phyloP scores from a whole-genome alignment of 2,329 filamentous ascomycete genomes.

The Fulvia fulva region DNA sequence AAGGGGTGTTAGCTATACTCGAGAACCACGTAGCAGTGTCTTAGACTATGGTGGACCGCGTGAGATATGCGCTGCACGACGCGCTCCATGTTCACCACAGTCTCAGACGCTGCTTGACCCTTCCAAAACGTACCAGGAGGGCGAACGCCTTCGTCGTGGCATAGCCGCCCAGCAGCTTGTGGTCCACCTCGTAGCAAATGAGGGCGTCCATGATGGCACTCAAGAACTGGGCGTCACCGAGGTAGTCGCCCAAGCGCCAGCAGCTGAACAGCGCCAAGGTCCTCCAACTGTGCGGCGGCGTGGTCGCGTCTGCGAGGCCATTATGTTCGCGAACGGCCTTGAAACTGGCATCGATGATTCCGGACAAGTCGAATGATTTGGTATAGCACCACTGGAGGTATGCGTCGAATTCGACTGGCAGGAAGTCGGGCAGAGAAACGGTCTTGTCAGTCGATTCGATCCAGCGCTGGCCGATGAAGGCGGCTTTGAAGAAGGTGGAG shows the following conservation, averaged over 20 bases:
- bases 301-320: too few species aligned
- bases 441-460: not conserved
- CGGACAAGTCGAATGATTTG: not conserved
- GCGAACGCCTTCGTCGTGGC: too few species aligned
- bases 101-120: not conserved
- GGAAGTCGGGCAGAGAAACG: conserved; percentile 7
- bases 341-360: not conserved
- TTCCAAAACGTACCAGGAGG: not conserved
- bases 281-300: too few species aligned
- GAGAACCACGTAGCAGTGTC: too few species aligned
- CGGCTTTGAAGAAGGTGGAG: conserved; percentile 17
- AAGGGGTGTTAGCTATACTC: too few species aligned
- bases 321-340: too few species aligned
- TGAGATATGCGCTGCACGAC: too few species aligned
- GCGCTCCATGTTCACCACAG: too few species aligned
- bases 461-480: conserved; percentile 8
- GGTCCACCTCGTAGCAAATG: too few species aligned
- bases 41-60: too few species aligned
- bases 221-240: not conserved
- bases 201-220: not conserved
- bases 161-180: too few species aligned
- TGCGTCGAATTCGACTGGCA: conserved; percentile 7
- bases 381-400: conserved; percentile 22
- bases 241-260: not conserved
- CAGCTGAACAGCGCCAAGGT: not conserved